Evolutionary conservation across 2,329 filamentous ascomycete genomes (phyloP), one percentile per base, ranked within the genome.

Genomic region (Trichoderma brevicompactum): DNA sequence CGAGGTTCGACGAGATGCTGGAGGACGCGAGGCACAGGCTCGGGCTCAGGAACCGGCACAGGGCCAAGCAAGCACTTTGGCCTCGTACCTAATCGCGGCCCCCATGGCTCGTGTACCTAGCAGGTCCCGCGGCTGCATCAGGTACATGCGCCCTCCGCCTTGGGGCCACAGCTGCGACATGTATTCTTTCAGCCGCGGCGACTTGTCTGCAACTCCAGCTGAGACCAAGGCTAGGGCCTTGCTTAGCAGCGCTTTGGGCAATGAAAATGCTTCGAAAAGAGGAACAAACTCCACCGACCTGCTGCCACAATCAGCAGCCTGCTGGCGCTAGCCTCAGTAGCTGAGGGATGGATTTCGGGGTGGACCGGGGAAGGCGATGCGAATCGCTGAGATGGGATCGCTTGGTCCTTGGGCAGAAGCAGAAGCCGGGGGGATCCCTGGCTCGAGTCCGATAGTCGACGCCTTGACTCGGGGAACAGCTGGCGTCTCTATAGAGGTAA

Each of bases 321-420:
- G 49, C 49, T 52, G 17, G 49, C 49, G 36, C 54, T 19, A 34
- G 28, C 41, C 32, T 23, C 54, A 58, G 50, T 23, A 53, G 54
- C 55, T 60, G 56, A 60, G 46, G 19, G 52, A 55, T 40, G 13
- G 40, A 32, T 44, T 58, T 43, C 44, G 44, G 44, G 40, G 38
- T 53, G 59, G 59, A 17, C 59, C 59, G 59, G 59, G 48, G 59
- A 44, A 12, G 19, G 59, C 59, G 59, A 62, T 62, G 48, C 38
- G 59, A 53, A 43, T 44, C 28, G 49, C 48, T 41, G 44, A 56
- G 50, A 64, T 55, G 61, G 60, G 59, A 53, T 63, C 40, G 19
- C 34, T 13, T 28, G 23, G 23, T 28, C 23, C 23, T 28, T 28
- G 23, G 23, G 23, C 23, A 28, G 48, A 15, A 28, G 49, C n/a